Percentiles rank a stretch among this genome's conserved stretches.
phyloP scores from a whole-genome alignment of 208 protist species.

The Crithidia mellificae region DNA sequence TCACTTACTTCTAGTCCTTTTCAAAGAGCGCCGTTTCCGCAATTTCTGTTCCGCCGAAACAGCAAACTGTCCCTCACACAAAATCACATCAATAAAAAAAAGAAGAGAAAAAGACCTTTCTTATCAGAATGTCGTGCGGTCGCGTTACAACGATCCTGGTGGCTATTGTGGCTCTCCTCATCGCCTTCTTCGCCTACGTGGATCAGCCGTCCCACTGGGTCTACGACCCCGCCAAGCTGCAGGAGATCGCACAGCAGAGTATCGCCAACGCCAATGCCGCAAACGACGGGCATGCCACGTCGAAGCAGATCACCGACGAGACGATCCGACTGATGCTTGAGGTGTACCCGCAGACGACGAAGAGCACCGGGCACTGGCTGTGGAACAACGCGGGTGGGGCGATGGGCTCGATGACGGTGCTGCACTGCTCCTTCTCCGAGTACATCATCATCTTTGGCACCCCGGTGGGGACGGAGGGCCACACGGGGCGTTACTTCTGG shows the following conservation, averaged over 20 bases:
- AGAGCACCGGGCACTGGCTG: slow-evolving; percentile 70
- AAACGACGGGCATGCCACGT: slow-evolving; percentile 40
- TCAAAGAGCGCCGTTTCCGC: too few relatives aligned
- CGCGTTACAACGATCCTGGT: slow-evolving; percentile 20
- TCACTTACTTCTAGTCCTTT: too few relatives aligned
- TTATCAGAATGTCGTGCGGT: slow-evolving; percentile 1
- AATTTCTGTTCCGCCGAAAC: too few relatives aligned
- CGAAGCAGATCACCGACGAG: slow-evolving; percentile 55
- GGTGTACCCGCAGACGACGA: slow-evolving; percentile 71
- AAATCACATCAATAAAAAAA: neutral
- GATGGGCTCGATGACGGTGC: slow-evolving; percentile 91
- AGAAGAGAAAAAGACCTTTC: neutral
- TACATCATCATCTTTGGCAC: slow-evolving; percentile 94
- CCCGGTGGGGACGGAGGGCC: slow-evolving; percentile 85
- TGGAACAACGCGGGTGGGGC: slow-evolving; percentile 92
- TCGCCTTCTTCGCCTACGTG: slow-evolving; percentile 53
- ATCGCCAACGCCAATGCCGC: slow-evolving; percentile 59
- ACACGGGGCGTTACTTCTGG: slow-evolving; percentile 85
- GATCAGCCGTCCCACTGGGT: slow-evolving; percentile 73
- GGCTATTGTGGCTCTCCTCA: slow-evolving; percentile 33
- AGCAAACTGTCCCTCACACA: too few relatives aligned
- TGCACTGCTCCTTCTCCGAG: slow-evolving; percentile 91
- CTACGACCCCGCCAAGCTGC: slow-evolving; percentile 73
- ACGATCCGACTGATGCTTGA: slow-evolving; percentile 66
- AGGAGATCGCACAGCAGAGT: slow-evolving; percentile 65